Conservation (phyloP, 2,329 filamentous ascomycete genomes). For the Mariannaea sp. region DNA sequence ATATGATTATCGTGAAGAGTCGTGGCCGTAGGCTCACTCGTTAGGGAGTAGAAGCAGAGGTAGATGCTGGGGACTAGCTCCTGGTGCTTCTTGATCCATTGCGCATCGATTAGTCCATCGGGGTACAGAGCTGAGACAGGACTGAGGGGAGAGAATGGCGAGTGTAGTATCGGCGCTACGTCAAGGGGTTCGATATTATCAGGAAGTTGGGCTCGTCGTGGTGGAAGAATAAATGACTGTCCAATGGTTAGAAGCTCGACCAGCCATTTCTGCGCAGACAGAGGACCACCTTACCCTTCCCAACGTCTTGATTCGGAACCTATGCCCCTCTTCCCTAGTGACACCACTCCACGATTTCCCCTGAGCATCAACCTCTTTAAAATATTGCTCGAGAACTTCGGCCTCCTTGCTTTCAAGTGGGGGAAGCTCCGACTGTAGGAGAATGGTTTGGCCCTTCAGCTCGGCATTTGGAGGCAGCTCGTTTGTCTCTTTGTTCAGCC, state of each 20-base stretch:
- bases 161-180: conserved; percentile 71
- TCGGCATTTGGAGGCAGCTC: conserved; percentile 52
- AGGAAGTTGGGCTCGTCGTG: conserved; percentile 60
- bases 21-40: conserved; percentile 71
- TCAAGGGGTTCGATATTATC: conserved; percentile 55
- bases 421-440: conserved; percentile 73
- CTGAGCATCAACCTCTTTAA: conserved; percentile 68
- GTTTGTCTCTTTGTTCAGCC: conserved; percentile 58
- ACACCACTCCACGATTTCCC: conserved; percentile 69
- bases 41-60: conserved; percentile 79
- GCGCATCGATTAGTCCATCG: conserved; percentile 80
- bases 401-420: conserved; percentile 68
- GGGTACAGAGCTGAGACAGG: conserved; percentile 83
- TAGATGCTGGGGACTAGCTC: conserved; percentile 79
- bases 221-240: conserved; percentile 61
- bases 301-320: conserved; percentile 73
- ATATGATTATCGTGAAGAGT: conserved; percentile 85
- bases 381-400: conserved; percentile 66
- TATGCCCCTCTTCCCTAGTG: conserved; percentile 55
- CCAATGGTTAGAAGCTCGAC: conserved; percentile 35
- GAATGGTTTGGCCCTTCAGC: conserved; percentile 62
- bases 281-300: conserved; percentile 70
- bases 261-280: conserved; percentile 20
- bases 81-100: conserved; percentile 91
- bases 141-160: conserved; percentile 87